phyloP scores from a whole-genome alignment of 176 grass and related monocot species.

The Otatea glauca region DNA sequence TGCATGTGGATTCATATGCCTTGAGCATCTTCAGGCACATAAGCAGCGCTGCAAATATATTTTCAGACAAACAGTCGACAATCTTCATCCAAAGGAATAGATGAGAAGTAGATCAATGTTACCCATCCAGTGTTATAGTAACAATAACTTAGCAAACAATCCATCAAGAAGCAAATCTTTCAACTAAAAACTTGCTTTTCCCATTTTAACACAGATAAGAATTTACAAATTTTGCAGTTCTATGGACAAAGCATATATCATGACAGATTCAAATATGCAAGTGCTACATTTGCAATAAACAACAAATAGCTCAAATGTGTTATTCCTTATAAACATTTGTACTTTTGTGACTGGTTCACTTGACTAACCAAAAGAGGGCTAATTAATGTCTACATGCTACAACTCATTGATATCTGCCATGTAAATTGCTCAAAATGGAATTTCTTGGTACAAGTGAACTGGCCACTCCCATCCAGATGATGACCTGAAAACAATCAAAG shows the following conservation, averaged over 20 bases:
- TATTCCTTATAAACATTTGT: not conserved
- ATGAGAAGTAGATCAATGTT: not conserved
- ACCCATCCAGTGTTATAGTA: not conserved
- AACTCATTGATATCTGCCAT: not conserved
- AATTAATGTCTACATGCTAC: constrained; percentile 14
- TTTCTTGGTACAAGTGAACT: not conserved
- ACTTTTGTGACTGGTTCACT: not conserved
- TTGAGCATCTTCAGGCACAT: not conserved
- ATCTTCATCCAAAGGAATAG: not conserved
- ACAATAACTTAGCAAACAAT: constrained; percentile 1
- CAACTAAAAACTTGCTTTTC: not conserved
- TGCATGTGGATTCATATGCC: not conserved
- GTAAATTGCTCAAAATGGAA: not conserved
- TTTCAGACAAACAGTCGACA: not conserved
- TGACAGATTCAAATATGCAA: not conserved
- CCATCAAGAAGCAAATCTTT: not conserved
- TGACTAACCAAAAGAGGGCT: not conserved
- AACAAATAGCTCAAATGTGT: not conserved
- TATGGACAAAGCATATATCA: not conserved
- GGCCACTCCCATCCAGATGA: not conserved
- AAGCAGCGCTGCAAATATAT: not conserved
- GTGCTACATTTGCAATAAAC: not conserved
- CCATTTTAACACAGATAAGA: not conserved
- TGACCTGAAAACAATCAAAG: not conserved
- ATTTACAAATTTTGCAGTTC: not conserved